Evolutionary conservation across 2,329 filamentous ascomycete species (phyloP), one percentile per base, ranked within the genome.

Genomic region (Fusarium sp.): DNA sequence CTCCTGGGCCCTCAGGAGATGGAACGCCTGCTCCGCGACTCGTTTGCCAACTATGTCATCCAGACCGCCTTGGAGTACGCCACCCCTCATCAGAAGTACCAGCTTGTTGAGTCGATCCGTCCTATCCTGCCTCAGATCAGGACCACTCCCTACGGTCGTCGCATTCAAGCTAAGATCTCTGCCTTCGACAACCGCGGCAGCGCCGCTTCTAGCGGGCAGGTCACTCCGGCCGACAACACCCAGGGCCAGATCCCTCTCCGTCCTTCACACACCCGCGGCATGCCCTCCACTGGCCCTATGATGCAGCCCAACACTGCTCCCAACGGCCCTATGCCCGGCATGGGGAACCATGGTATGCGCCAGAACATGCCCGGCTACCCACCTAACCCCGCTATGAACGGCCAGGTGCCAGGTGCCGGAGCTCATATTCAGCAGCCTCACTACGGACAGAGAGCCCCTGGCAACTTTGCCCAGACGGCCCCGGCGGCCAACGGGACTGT

Each of bases 21-120:
- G 71, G 95, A 98, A 79, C 92, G 92, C 74, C 91, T 98, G 76
- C 90, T 99, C 68, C 93, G 95, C 47, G 97, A 99, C 83, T 95
- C 93, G 0, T 99, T 94, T 80, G 97, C 95, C 82, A 99, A 99
- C 85, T 99, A 99, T 79, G 97, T 99, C 74, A 94, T 99, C 43
- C 97, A 99, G 87, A 99, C 97, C 43, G 95, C 97, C 32, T 89
- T 98, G 76, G 95, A 98, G 79, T 95, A 94, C 79, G 90, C 94
- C 14, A 94, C 95, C 64, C 87, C 90, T 8, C 87, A 91, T 33
- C 92, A 91, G 81, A 95, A 96, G 84, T 86, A 88, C 68, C 90
- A 90, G 56, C 88, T 99, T 50, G 92, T 97, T 54, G 95, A 98
- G 70, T 88, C 90, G 38, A 95, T 98, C 78, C 94, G 95, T 43